These are phyloP conservation scores for Backusella macrospora DNA, from an alignment of 192 early-diverging fungal species.

Conservation along the genomic window DNA sequence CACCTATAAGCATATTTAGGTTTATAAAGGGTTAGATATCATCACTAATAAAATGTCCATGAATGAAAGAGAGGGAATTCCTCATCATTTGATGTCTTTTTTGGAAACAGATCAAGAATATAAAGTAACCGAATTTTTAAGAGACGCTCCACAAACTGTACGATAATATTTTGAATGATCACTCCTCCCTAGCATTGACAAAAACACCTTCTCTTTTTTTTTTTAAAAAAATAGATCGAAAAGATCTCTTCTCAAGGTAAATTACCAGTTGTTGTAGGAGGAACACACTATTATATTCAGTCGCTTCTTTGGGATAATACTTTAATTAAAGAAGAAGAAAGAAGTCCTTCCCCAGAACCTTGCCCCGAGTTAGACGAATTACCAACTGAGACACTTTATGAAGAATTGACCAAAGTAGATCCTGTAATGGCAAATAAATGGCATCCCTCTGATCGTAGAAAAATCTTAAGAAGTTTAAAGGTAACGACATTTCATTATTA, in stretches of 20 bases:
- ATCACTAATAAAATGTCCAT: conserved; percentile 92
- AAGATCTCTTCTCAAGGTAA: conserved; percentile 71
- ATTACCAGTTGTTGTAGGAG: conserved; percentile 90
- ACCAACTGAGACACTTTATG: conserved; percentile 63
- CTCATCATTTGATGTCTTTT: conserved; percentile 88
- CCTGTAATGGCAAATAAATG: conserved; percentile 87
- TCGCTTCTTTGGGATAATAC: conserved; percentile 80
- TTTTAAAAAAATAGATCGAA: conserved; percentile 59
- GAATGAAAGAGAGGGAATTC: conserved; percentile 66
- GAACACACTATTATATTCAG: conserved; percentile 98
- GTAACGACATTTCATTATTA: conserved; percentile 40
- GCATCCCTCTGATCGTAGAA: conserved; percentile 88
- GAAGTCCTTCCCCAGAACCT: conserved; percentile 22
- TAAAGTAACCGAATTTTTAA: conserved; percentile 82
- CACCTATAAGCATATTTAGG: conserved; percentile 43
- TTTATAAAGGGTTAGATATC: conserved; percentile 90
- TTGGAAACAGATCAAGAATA: conserved; percentile 78
- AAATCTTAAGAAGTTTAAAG: conserved; percentile 84
- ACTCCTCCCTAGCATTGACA: background rate
- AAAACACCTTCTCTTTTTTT: background rate
- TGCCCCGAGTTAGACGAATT: conserved; percentile 30
- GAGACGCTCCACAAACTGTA: conserved; percentile 74
- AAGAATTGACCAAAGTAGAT: conserved; percentile 71
- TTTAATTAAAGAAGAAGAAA: conserved; percentile 47
- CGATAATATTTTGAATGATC: background rate